Evolutionary conservation across 345 rosid genomes (phyloP).

Genomic region (Ceriops zippeliana): DNA sequence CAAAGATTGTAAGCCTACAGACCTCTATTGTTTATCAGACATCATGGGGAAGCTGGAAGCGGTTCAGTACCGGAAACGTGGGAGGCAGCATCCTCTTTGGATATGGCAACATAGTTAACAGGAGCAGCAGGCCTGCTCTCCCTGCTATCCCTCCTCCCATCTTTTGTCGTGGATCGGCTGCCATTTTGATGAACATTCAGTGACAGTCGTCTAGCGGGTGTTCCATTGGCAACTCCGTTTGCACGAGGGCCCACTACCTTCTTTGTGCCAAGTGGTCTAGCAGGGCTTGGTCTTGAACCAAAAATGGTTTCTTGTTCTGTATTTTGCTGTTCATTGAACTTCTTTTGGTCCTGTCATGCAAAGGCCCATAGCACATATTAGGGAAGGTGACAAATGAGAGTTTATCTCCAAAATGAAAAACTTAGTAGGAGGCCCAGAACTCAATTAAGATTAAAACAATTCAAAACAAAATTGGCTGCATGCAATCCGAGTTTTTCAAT

Average conservation of each 20-base stretch:
- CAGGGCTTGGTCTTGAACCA: conserved; percentile 87
- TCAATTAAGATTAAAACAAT: neutral
- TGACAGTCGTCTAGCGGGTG: conserved; percentile 71
- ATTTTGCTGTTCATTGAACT: conserved; percentile 70
- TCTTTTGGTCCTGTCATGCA: conserved; percentile 65
- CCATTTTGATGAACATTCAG: conserved; percentile 75
- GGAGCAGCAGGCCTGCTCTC: conserved; percentile 58
- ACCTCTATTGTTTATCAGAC: conserved; percentile 8
- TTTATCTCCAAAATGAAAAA: neutral
- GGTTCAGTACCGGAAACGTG: conserved; percentile 64
- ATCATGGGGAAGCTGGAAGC: conserved; percentile 65
- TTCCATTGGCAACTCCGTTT: conserved; percentile 75
- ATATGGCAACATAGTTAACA: conserved; percentile 51
- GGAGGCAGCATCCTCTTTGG: conserved; percentile 69
- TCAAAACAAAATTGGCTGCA: neutral
- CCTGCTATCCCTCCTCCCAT: conserved; percentile 61
- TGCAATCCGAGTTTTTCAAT: neutral
- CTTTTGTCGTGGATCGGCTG: conserved; percentile 56
- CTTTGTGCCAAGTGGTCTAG: conserved; percentile 57
- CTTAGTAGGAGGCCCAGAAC: neutral
- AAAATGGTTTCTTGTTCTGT: conserved; percentile 67
- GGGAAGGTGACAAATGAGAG: neutral
- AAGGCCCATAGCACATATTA: neutral
- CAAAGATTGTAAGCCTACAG: conserved; percentile 27
- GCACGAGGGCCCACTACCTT: conserved; percentile 73